These are phyloP conservation scores for Hypomyces perniciosus DNA, from an alignment of 2,329 filamentous ascomycete species.

Conservation along the genomic window DNA sequence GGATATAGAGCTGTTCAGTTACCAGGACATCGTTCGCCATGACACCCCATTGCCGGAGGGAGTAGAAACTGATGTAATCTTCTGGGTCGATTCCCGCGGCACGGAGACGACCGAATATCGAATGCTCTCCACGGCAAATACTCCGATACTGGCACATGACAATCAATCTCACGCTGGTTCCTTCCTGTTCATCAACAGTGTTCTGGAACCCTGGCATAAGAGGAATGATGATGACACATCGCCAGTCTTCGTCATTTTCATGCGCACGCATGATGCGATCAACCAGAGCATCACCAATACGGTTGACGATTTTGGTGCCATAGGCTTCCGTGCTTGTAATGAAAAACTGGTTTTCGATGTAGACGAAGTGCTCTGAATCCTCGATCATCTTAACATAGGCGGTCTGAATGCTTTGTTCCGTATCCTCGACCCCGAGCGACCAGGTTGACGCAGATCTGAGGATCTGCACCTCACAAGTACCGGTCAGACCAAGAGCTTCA, in stretches of 20 bases:
- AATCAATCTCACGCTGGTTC: constrained; percentile 88
- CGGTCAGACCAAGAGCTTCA: constrained; percentile 79
- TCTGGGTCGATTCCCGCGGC: constrained; percentile 81
- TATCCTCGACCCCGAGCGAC: constrained; percentile 84
- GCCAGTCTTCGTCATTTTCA: constrained; percentile 82
- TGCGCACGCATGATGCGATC: constrained; percentile 83
- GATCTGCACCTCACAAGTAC: constrained; percentile 95
- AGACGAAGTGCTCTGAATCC: constrained; percentile 92
- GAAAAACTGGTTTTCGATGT: constrained; percentile 99
- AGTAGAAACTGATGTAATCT: constrained; percentile 94
- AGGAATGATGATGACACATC: constrained; percentile 82
- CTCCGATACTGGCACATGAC: constrained; percentile 96
- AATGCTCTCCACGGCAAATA: constrained; percentile 86
- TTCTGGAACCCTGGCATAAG: constrained; percentile 99
- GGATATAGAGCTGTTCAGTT: constrained; percentile 96
- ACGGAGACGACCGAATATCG: constrained; percentile 81
- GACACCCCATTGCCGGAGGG: constrained; percentile 84
- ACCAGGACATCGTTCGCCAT: constrained; percentile 80
- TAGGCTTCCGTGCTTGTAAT: constrained; percentile 88
- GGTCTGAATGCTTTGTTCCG: constrained; percentile 91
- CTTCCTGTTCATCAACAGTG: constrained; percentile 88
- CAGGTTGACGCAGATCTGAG: constrained; percentile 83
- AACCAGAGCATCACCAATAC: constrained; percentile 89
- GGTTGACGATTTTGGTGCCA: constrained; percentile 81
- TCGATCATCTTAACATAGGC: constrained; percentile 94